Evolutionary conservation across 1,284 basidiomycete genomes (phyloP), one percentile per base, ranked within the genome.

Genomic region (Heterobasidion parviporum): DNA sequence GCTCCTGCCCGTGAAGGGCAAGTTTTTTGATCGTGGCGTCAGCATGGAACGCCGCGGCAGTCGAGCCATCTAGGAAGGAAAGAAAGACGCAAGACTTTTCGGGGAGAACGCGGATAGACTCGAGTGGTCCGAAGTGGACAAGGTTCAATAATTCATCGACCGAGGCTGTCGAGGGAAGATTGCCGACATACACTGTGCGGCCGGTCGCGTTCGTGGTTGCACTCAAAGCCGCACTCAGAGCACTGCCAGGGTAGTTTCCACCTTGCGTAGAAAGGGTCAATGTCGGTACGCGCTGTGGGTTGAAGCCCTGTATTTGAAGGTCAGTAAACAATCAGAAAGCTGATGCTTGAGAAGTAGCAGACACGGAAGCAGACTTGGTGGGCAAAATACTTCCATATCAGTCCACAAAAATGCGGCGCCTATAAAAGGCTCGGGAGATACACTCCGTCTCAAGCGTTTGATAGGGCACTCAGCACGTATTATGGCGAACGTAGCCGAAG

Each of bases 31-130:
- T 87, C 38, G 89, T 86, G 0, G 94, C 94, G 65, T 97, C 94
- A 50, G 94, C 93, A 66, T 95, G 91, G 80, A 98, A 98, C 0
- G 92, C 92, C 0, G 92, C 90, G 8, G 94, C 93, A 1, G 91
- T 96, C 20, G 84, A 79, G 32, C 88, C 88, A 59, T 98, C 94
- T 51, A 98, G 81, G 83, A 97, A 98, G 12, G 94, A 98, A 61
- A 99, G 84, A 79, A 99, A 99, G 55, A 97, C 95, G 68, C 96
- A 98, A 12, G 89, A 93, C 72, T 98, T 98, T 71, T 98, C 96
- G 45, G 94, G 93, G n/a, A 98, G 81, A 43, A 99, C 88, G 53
- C 93, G 90, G 66, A 98, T 91, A 53, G 85, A 90, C 70, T 98
- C 96, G 62, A 99, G 88, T 0, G 96, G 96, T 6, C 96, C 97